Percentiles rank a stretch among this genome's conserved stretches.
These are phyloP conservation scores for Schwanniomyces occidentalis DNA, from an alignment of 805 yeast species.

Conservation along the genomic window DNA sequence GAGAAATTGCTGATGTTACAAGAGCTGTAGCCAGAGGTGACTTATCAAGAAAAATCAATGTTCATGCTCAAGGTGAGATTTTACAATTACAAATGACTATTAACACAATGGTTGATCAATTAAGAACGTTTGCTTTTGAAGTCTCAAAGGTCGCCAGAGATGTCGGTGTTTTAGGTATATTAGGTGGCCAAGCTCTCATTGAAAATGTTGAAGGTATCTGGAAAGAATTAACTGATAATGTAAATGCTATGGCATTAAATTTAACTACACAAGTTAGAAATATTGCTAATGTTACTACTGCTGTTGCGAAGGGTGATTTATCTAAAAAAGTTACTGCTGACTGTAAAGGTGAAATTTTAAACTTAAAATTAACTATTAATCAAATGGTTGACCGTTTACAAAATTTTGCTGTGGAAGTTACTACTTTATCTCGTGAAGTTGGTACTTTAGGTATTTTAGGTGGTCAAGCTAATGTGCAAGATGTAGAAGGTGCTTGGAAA, in stretches of 20 bases:
- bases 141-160: conserved; percentile 86
- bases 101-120: conserved; percentile 86
- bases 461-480: conserved; percentile 53
- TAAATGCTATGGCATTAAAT: conserved; percentile 87
- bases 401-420: conserved; percentile 47
- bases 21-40: conserved; percentile 89
- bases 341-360: conserved; percentile 63
- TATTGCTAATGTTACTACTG: conserved; percentile 84
- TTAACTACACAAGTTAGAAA: conserved; percentile 86
- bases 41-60: conserved; percentile 77
- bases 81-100: conserved; percentile 82
- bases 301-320: conserved; percentile 81
- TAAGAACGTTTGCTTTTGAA: conserved; percentile 80
- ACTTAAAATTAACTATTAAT: conserved; percentile 48
- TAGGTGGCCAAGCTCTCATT: conserved; percentile 86
- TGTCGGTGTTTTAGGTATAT: conserved; percentile 85
- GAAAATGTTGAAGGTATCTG: conserved; percentile 83
- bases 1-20: conserved; percentile 89
- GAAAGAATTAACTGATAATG: conserved; percentile 84
- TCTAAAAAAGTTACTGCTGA: conserved; percentile 84
- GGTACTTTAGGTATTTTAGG: conserved; percentile 50
- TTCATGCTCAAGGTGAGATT: conserved; percentile 90
- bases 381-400: conserved; percentile 54
- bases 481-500: conserved; percentile 53
- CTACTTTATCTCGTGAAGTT: conserved; percentile 48